Percentiles rank a stretch among this genome's conserved stretches.
Conservation (phyloP, 768 basidiomycete species). For the Agaricus subrufescens region DNA sequence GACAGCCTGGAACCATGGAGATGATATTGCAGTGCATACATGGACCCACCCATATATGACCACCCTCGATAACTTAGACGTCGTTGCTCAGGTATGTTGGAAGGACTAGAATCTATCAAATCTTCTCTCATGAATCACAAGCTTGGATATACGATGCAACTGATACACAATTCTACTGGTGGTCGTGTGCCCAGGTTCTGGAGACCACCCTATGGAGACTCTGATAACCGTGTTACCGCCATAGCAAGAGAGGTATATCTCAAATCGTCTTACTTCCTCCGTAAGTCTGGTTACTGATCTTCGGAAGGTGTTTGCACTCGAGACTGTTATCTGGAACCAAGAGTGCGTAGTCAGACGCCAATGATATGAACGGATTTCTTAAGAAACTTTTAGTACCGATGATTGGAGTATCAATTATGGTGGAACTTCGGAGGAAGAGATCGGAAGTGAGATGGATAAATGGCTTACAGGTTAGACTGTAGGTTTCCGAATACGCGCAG, state of each 20-base stretch:
- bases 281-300: neutral
- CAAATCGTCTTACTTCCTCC: neutral
- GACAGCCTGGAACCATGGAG: conserved; percentile 40
- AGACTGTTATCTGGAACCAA: conserved; percentile 87
- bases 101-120: neutral
- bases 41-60: conserved; percentile 84
- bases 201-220: conserved; percentile 87
- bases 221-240: conserved; percentile 77
- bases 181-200: conserved; percentile 71
- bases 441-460: conserved; percentile 44
- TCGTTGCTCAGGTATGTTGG: conserved; percentile 55
- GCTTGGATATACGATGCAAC: conserved; percentile 76
- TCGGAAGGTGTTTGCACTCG: conserved; percentile 62
- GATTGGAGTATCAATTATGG: conserved; percentile 66
- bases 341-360: conserved; percentile 48
- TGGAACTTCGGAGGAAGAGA: conserved; percentile 38
- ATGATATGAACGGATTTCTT: neutral
- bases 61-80: conserved; percentile 58
- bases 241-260: conserved; percentile 70
- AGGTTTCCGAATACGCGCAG: neutral
- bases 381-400: conserved; percentile 41
- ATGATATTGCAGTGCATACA: conserved; percentile 54
- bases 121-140: conserved; percentile 16
- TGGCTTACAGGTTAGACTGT: conserved; percentile 38
- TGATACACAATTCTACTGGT: conserved; percentile 77